Conservation (phyloP, 2,329 filamentous ascomycete species). For the Xylariaceae sp. region DNA sequence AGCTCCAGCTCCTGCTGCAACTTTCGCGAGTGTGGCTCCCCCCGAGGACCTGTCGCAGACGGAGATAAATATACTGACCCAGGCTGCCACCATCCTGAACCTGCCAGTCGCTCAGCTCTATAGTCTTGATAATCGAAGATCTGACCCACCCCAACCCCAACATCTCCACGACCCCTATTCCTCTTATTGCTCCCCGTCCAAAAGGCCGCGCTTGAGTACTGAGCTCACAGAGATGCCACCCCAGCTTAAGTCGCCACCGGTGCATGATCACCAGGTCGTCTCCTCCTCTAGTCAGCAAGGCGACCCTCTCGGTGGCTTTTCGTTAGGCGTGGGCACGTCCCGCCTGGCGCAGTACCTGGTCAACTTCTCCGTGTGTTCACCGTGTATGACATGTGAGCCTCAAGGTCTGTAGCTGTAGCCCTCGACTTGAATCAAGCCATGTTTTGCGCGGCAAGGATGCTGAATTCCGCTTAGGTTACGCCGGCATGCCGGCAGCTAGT, state of each 20-base stretch:
- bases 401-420: conserved; percentile 31
- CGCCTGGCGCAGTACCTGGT: conserved; percentile 34
- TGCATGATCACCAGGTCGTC: conserved; percentile 16
- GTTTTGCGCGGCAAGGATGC: conserved; percentile 14
- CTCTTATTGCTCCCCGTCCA: conserved; percentile 19
- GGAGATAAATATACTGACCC: conserved; percentile 33
- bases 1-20: background rate
- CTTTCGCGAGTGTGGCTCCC: conserved; percentile 24
- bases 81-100: conserved; percentile 33
- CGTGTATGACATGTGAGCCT: conserved; percentile 34
- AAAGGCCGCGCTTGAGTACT: conserved; percentile 24
- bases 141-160: conserved; percentile 22
- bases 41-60: conserved; percentile 24
- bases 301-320: conserved; percentile 17
- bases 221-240: conserved; percentile 26
- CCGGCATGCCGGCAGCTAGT: conserved; percentile 24
- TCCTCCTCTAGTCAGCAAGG: conserved; percentile 15
- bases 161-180: conserved; percentile 23
- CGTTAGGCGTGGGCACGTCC: conserved; percentile 26
- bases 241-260: conserved; percentile 24
- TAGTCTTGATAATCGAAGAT: conserved; percentile 29
- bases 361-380: conserved; percentile 34
- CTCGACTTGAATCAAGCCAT: conserved; percentile 4
- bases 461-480: conserved; percentile 29
- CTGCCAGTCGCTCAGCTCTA: conserved; percentile 30